These are phyloP conservation scores for Penicillium canescens DNA, from an alignment of 495 filamentous ascomycete genomes.

Conservation along the genomic window DNA sequence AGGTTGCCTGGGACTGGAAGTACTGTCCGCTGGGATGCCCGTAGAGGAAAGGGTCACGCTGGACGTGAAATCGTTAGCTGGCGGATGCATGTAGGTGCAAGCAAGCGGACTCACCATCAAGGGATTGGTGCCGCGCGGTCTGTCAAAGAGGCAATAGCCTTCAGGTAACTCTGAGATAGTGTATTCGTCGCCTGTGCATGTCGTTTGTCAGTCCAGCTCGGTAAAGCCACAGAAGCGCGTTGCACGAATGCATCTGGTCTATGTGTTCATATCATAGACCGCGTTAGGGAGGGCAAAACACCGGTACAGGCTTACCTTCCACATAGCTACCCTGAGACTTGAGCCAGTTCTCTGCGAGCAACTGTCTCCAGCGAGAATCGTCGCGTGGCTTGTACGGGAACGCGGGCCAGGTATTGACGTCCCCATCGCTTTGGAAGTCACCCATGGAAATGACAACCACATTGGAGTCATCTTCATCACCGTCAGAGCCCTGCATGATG, in stretches of 20 bases:
- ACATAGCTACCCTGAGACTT: slow-evolving; percentile 29
- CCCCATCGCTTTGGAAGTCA: slow-evolving; percentile 34
- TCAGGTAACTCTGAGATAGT: slow-evolving; percentile 54
- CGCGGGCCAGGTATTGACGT: slow-evolving; percentile 31
- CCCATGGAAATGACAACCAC: slow-evolving; percentile 33
- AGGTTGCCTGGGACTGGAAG: slow-evolving; percentile 52
- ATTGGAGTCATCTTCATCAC: slow-evolving; percentile 20
- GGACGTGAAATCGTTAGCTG: slow-evolving; percentile 2
- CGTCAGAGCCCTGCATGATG: not conserved
- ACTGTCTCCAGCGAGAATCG: slow-evolving; percentile 27
- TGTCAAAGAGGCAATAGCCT: slow-evolving; percentile 52
- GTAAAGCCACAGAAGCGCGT: too few relatives aligned
- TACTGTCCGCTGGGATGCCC: slow-evolving; percentile 53
- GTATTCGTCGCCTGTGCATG: slow-evolving; percentile 43
- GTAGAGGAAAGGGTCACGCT: slow-evolving; percentile 55
- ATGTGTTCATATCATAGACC: too few relatives aligned
- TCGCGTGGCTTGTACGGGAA: slow-evolving; percentile 15
- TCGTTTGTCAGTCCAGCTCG: slow-evolving; percentile 2
- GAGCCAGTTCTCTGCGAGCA: slow-evolving; percentile 41
- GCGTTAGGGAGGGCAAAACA: not conserved
- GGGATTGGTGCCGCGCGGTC: slow-evolving; percentile 38
- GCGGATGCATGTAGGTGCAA: not conserved
- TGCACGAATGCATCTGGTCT: too few relatives aligned
- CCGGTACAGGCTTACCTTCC: slow-evolving; percentile 27
- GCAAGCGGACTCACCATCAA: slow-evolving; percentile 29